phyloP scores from a whole-genome alignment of 169 alveolate genomes.

The Eimeria praecox region DNA sequence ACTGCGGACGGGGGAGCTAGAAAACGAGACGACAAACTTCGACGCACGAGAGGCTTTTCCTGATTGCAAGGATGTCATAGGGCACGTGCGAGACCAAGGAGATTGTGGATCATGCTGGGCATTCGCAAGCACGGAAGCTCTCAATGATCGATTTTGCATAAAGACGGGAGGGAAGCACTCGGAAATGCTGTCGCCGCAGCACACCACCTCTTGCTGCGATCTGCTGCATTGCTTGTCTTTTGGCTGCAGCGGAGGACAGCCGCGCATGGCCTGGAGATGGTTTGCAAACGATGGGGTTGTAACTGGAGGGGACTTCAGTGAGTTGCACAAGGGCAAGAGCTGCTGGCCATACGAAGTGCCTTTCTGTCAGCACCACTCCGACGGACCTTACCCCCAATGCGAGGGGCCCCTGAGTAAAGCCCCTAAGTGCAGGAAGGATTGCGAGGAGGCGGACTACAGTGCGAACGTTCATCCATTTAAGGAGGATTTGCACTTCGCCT shows the following conservation, averaged over 20 bases:
- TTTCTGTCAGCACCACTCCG: slow-evolving; percentile 80
- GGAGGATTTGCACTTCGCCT: slow-evolving; percentile 75
- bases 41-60: slow-evolving; percentile 78
- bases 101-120: slow-evolving; percentile 96
- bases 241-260: slow-evolving; percentile 91
- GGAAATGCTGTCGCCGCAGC: slow-evolving; percentile 85
- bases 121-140: slow-evolving; percentile 92
- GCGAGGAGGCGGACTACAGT: slow-evolving; percentile 75
- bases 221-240: slow-evolving; percentile 79
- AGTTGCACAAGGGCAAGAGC: slow-evolving; percentile 70
- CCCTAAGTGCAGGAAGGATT: slow-evolving; percentile 77
- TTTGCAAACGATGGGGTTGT: slow-evolving; percentile 74
- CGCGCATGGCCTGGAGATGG: slow-evolving; percentile 86
- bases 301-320: slow-evolving; percentile 76
- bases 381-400: slow-evolving; percentile 78
- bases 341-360: slow-evolving; percentile 85
- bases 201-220: slow-evolving; percentile 87
- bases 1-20: background rate
- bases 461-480: slow-evolving; percentile 38
- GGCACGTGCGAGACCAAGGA: slow-evolving; percentile 91
- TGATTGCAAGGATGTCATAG: slow-evolving; percentile 80
- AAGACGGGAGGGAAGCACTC: slow-evolving; percentile 75
- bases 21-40: background rate
- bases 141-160: slow-evolving; percentile 92
- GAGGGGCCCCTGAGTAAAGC: slow-evolving; percentile 54